phyloP scores from a whole-genome alignment of 495 filamentous ascomycete genomes.

The Aspergillus campestris region DNA sequence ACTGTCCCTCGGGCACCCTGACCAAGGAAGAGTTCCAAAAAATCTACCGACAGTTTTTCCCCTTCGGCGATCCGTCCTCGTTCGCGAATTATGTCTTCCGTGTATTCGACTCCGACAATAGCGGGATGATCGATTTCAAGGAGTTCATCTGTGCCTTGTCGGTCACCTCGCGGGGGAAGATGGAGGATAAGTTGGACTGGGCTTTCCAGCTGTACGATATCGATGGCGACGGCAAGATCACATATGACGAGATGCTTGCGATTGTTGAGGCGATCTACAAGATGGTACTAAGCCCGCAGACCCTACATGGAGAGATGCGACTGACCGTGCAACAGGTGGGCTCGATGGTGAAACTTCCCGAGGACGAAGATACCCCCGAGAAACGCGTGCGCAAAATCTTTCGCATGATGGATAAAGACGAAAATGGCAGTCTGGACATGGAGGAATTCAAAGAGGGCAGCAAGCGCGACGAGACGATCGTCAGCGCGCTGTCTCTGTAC shows the following conservation, averaged over 20 bases:
- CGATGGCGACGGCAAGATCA: slow-evolving; percentile 97
- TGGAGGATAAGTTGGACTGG: slow-evolving; percentile 99
- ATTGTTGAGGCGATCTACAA: slow-evolving; percentile 99
- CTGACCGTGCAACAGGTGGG: slow-evolving; percentile 58
- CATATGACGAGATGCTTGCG: slow-evolving; percentile 96
- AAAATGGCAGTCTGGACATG: slow-evolving; percentile 88
- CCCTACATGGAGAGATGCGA: background rate
- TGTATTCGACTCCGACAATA: slow-evolving; percentile 95
- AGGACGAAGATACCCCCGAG: slow-evolving; percentile 97
- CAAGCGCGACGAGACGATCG: slow-evolving; percentile 98
- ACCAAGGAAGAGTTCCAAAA: slow-evolving; percentile 98
- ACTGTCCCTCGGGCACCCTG: slow-evolving; percentile 92
- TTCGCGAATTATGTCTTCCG: slow-evolving; percentile 99
- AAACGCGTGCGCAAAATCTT: slow-evolving; percentile 98
- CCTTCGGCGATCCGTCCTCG: slow-evolving; percentile 91
- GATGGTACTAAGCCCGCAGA: slow-evolving; percentile 57
- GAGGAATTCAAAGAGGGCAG: slow-evolving; percentile 98
- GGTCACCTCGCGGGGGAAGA: slow-evolving; percentile 92
- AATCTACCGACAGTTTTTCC: slow-evolving; percentile 99
- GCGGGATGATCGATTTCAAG: slow-evolving; percentile 97
- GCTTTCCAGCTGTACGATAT: slow-evolving; percentile 99
- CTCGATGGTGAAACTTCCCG: slow-evolving; percentile 97
- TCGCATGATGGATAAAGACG: slow-evolving; percentile 99
- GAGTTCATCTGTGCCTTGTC: slow-evolving; percentile 98
- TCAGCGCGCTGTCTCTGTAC: slow-evolving; percentile 91